These are phyloP conservation scores for Funneliformis mosseae DNA, from an alignment of 192 early-diverging fungal genomes.

Conservation along the genomic window DNA sequence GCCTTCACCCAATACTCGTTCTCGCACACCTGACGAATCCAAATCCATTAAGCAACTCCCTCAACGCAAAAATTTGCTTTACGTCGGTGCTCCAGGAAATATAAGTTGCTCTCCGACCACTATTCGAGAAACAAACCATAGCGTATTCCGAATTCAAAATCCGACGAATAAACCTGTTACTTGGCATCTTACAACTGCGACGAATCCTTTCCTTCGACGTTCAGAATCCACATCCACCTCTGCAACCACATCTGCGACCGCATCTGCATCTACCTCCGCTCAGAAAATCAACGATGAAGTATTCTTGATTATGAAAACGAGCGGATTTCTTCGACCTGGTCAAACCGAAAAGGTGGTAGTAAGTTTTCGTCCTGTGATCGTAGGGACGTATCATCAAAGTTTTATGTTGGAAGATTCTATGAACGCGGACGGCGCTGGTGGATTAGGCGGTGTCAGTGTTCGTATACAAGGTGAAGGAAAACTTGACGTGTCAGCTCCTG, in stretches of 20 bases:
- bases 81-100: constrained; percentile 23
- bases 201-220: constrained; percentile 27
- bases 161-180: constrained; percentile 32
- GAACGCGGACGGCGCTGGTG: constrained; percentile 20
- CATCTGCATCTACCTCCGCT: not conserved
- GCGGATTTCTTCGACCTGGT: constrained; percentile 30
- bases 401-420: constrained; percentile 32
- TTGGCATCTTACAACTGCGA: constrained; percentile 34
- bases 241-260: not conserved
- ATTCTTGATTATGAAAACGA: constrained; percentile 30
- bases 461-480: constrained; percentile 34
- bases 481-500: not conserved
- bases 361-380: constrained; percentile 32
- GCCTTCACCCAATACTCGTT: constrained; percentile 9
- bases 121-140: constrained; percentile 21
- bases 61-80: constrained; percentile 32
- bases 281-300: constrained; percentile 36
- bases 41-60: constrained; percentile 9
- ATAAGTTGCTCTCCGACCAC: constrained; percentile 20
- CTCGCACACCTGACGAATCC: constrained; percentile 29
- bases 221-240: constrained; percentile 19
- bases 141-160: constrained; percentile 31
- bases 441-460: constrained; percentile 26
- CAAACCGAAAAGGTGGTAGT: constrained; percentile 20
- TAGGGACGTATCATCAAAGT: constrained; percentile 27